Conservation (phyloP, 805 yeast species). For the Nakazawaea wyomingensis region DNA sequence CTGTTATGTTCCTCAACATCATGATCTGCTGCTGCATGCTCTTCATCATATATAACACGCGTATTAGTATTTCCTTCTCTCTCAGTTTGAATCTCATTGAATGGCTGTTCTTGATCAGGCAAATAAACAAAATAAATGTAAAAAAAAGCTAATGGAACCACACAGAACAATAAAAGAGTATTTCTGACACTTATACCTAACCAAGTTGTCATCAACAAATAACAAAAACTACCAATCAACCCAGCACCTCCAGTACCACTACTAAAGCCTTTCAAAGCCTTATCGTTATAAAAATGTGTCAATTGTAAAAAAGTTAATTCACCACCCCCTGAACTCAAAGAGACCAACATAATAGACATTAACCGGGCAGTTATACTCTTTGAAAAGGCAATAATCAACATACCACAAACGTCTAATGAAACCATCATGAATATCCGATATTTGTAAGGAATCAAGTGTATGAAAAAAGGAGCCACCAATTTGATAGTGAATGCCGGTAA, state of each 20-base stretch:
- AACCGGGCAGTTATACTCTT: constrained; percentile 36
- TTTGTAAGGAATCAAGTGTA: constrained; percentile 59
- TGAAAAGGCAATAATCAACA: constrained; percentile 57
- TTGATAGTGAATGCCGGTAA: constrained; percentile 76
- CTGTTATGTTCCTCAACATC: too few species aligned
- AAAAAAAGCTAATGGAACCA: constrained; percentile 25
- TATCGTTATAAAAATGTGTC: constrained; percentile 65
- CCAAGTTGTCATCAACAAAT: constrained; percentile 67
- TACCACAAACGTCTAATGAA: constrained; percentile 60
- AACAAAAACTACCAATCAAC: constrained; percentile 69
- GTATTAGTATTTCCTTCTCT: too few species aligned
- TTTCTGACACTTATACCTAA: constrained; percentile 47
- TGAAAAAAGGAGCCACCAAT: constrained; percentile 70
- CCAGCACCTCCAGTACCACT: constrained; percentile 98
- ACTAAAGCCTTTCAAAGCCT: constrained; percentile 81
- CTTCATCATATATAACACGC: too few species aligned
- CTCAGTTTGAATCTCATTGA: neutral
- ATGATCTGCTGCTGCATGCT: too few species aligned
- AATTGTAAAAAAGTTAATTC: constrained; percentile 84
- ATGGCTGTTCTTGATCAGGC: constrained; percentile 16
- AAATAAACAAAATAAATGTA: constrained; percentile 23
- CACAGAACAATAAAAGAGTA: constrained; percentile 53
- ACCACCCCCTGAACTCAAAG: constrained; percentile 83
- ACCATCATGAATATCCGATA: constrained; percentile 52
- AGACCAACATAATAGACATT: constrained; percentile 73